phyloP scores from a whole-genome alignment of 345 rosid species.

The Hevea brasiliensis region DNA sequence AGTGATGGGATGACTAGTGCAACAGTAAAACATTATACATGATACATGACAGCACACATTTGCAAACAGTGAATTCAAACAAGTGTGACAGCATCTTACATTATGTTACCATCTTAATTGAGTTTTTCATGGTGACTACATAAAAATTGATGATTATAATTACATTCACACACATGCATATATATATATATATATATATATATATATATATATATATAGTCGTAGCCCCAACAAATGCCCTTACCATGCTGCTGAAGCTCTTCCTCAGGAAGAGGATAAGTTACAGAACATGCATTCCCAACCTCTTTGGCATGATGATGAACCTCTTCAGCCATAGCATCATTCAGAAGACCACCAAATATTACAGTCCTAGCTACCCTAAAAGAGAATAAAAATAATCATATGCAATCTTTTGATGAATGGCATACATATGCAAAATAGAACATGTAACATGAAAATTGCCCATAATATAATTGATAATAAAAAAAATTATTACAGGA shows the following conservation, averaged over 20 bases:
- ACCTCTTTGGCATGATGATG: slow-evolving; percentile 59
- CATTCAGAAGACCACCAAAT: slow-evolving; percentile 75
- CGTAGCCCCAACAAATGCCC: slow-evolving; percentile 10
- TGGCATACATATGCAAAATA: neutral
- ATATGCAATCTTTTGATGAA: neutral
- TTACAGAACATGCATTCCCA: slow-evolving; percentile 75
- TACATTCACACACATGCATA: too few relatives aligned
- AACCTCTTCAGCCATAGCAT: slow-evolving; percentile 70
- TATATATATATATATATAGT: neutral
- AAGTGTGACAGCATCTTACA: neutral
- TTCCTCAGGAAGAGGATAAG: slow-evolving; percentile 74
- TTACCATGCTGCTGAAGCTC: slow-evolving; percentile 75
- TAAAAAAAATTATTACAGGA: neutral
- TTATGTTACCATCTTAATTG: neutral
- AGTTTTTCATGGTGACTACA: neutral
- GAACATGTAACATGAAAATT: neutral
- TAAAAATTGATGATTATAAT: too few relatives aligned
- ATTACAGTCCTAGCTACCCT: slow-evolving; percentile 94
- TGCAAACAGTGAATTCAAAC: neutral
- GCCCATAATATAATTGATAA: neutral
- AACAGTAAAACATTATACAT: neutral
- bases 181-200: too few relatives aligned
- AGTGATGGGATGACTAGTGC: neutral
- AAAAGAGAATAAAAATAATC: neutral
- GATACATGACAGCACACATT: neutral